Evolutionary conservation across 169 alveolate genomes (phyloP), one percentile per base, ranked within the genome.

Genomic region (Plasmodium vivax): DNA sequence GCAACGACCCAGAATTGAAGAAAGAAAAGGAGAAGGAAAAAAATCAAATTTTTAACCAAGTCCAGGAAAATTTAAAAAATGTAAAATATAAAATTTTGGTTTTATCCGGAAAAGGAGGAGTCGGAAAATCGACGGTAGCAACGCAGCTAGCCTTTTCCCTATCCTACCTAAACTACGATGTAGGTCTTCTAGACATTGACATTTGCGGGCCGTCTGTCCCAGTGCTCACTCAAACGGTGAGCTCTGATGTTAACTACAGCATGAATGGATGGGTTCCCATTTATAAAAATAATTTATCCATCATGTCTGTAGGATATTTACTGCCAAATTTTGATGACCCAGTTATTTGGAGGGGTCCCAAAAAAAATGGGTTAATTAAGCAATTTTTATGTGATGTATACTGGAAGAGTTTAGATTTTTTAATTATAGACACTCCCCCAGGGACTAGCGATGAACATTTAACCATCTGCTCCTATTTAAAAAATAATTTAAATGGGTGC

Each of bases 91-190:
- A 98, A 58, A 96, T 99, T 16, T 93, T 99, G 36, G 97, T 99
- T 1, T 94, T 99, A 27, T 98, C 99, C 34, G 99, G 99, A 1
- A 99, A 99, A 95, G 99, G 99, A n/a, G 99, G 99, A 4, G 99
- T 99, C n/a, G 99, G 99, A 12, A 99, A 99, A 94, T 98, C 99
- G 79, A 99, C 99, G 2, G 97, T 99, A 41, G 97, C 99, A 62
- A 97, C 99, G 0, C 99, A 99, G 97, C 93, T 99, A 32, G 98
- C 98, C 30, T 97, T 95, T 85, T 93, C 98, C 12, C 85, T 97
- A 71, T 97, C 97, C 10, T 58, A 87, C 80, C 90, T 96, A 47
- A 98, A 98, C 32, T 96, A 96, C 54, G 96, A 96, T 71, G 98
- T 99, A 10, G 99, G 99, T 6, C 96, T 99, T 23, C 96, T 99